These are phyloP conservation scores for Exophiala phaeomuriformis DNA, from an alignment of 2,329 filamentous ascomycete genomes.

Conservation along the genomic window DNA sequence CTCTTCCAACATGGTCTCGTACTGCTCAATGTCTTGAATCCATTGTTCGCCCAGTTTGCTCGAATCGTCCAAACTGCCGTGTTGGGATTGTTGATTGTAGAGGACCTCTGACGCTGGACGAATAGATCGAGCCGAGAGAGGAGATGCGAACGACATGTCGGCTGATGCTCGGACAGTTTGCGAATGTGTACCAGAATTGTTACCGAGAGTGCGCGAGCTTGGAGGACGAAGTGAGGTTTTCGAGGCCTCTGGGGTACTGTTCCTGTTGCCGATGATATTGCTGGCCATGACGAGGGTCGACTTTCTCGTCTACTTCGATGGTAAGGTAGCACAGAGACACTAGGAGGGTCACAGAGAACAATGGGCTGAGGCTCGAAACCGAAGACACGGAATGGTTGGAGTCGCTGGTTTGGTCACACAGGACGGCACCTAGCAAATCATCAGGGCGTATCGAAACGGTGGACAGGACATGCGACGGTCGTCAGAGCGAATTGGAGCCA, in stretches of 20 bases:
- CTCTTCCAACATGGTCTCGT: constrained; percentile 96
- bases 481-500: constrained; percentile 23
- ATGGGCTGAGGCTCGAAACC: constrained; percentile 1
- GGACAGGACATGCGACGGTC: constrained; percentile 4
- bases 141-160: constrained; percentile 79
- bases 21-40: constrained; percentile 98
- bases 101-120: constrained; percentile 89
- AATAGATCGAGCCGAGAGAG: constrained; percentile 66
- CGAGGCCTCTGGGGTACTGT: constrained; percentile 90
- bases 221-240: constrained; percentile 76
- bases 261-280: constrained; percentile 72
- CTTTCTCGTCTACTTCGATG: neutral
- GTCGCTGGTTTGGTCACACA: constrained; percentile 15
- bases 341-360: constrained; percentile 1
- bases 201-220: constrained; percentile 67
- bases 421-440: constrained; percentile 19
- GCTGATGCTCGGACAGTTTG: constrained; percentile 72
- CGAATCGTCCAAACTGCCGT: constrained; percentile 68
- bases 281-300: constrained; percentile 47
- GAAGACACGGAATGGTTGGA: constrained; percentile 10
- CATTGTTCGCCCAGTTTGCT: constrained; percentile 96
- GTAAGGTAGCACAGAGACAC: constrained; percentile 9
- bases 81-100: constrained; percentile 68
- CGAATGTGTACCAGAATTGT: constrained; percentile 51
- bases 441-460: constrained; percentile 6